phyloP scores from a whole-genome alignment of 2,329 filamentous ascomycete genomes.

The Lachnellula suecica region DNA sequence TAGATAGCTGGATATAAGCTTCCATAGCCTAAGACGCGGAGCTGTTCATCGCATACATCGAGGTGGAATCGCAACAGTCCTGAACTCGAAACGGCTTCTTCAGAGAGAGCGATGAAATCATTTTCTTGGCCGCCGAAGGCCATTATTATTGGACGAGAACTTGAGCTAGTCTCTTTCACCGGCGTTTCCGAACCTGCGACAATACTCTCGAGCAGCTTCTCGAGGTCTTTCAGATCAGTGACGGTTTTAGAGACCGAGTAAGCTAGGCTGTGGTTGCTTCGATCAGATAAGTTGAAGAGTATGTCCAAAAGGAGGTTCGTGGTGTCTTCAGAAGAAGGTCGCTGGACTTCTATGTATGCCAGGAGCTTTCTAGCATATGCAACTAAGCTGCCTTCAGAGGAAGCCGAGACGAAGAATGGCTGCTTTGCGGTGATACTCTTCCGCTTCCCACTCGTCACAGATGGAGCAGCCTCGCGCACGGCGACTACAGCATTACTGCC shows the following conservation, averaged over 20 bases:
- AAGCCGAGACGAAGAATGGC: neutral
- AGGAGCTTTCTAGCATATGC: neutral
- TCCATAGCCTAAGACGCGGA: conserved; percentile 1
- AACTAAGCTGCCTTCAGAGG: neutral
- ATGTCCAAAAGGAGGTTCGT: neutral
- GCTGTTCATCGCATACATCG: conserved; percentile 11
- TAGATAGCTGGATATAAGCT: conserved; percentile 19
- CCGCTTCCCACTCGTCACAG: neutral
- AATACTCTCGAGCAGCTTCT: neutral
- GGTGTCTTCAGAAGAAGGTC: neutral
- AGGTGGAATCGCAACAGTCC: conserved; percentile 13
- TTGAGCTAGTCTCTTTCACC: neutral
- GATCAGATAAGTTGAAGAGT: neutral
- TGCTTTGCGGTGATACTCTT: neutral
- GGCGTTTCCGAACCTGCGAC: neutral
- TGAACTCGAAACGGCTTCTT: neutral
- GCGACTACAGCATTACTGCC: conserved; percentile 23
- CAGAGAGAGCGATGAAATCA: conserved; percentile 1
- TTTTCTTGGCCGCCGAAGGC: conserved; percentile 2
- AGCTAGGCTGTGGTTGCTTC: neutral
- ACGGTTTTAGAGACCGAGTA: neutral
- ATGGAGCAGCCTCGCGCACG: conserved; percentile 5
- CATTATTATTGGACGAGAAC: neutral
- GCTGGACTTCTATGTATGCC: neutral
- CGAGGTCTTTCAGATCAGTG: neutral